Base-by-base conservation (phyloP, 306 rosid species). In the Crataegus laevigata region DNA sequence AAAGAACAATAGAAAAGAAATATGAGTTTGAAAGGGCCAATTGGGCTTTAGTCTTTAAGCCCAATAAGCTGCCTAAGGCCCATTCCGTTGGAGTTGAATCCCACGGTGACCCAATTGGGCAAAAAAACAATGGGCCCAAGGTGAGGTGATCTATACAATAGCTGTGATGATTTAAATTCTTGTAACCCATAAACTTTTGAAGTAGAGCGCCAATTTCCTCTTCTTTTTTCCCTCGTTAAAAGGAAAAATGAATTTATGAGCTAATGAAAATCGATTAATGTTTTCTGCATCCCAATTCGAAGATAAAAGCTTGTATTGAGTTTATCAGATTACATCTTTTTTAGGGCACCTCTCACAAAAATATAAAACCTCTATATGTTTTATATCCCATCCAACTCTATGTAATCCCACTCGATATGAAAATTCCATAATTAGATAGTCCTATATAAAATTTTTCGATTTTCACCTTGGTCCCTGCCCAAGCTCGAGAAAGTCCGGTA, bases 401-500 rank as follows among this genome's bases (percentile, higher is more conserved):
- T 17, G 21, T 50, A 2, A 50, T 50, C 1, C 21, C 21, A 47
- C 1, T 15, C 8, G 6, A 47, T 5, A 19, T 15, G 3, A 3
- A 22, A 4, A 55, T 3, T 25, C 4, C 10, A 22, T n/a, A 1
- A 0, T 57, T 1, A n/a, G 0, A 10, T 26, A n/a, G 17, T 22
- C 22, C 26, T 59, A 17, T 50, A 15, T 17, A 50, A 50, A 15
- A 5, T 50, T 50, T 47, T 50, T 5, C 2, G 19, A 9, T 19
- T 42, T 45, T 57, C 15, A 22, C 62, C 73, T 72, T 67, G 75
- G 58, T 28, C 45, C 81, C 13, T 68, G 32, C 45, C 71, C 80
- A 57, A 81, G 64, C 43, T 83, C 87, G 52, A 63, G 14, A 62
- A 76, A 21, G 43, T 76, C 79, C 8, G 62, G 69, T 51, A 59